Base-by-base conservation (phyloP, 2,329 filamentous ascomycete genomes). In the Fusarium newnesense region DNA sequence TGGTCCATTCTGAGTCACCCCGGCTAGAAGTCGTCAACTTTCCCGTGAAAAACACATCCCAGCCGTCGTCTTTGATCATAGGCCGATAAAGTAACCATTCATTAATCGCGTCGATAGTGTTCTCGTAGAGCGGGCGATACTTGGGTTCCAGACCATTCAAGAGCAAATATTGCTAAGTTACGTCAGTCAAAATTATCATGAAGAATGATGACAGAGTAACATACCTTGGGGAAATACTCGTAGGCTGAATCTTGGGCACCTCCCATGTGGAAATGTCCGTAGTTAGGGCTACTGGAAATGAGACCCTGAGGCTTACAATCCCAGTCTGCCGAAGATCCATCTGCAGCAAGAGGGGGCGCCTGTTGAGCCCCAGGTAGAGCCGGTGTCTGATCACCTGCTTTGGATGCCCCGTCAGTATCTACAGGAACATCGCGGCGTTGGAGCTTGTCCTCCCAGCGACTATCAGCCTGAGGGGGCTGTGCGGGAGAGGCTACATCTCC, bases 61-160 rank as follows among this genome's bases (percentile, higher is more conserved):
- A 88, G 60, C 89, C 85, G 11, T 87, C 84, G 36, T 89, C 87
- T 11, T 90, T 88, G 26, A 90, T 88, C 89, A 96, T 92, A 2
- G 95, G 94, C 9, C 92, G 88, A 82, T 90, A 97, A 64, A 97
- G 89, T 15, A 97, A 86, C 80, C 93, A 88, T 72, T 94, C 87
- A 73, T 93, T 92, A 40, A 92, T 89, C 0, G 90, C 90, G 9
- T 92, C 88, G 36, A 92, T 88, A 8, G 90, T 88, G 64, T 88
- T 89, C 65, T 92, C 86, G 79, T 97, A 94, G 82, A 97, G 88
- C 26, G 87, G 87, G 69, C 87, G 85, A 80, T 97, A 97, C 79
- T 94, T 93, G 36, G 87, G 83, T 70, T 92, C 89, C 4, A 91
- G 85, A 2, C 94, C 95, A 64, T 94, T 93, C 5, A 97, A 88